Percentiles rank a stretch among this genome's conserved stretches.
Conservation (phyloP, 2,329 filamentous ascomycete genomes). For the Pseudogymnoascus sp. region DNA sequence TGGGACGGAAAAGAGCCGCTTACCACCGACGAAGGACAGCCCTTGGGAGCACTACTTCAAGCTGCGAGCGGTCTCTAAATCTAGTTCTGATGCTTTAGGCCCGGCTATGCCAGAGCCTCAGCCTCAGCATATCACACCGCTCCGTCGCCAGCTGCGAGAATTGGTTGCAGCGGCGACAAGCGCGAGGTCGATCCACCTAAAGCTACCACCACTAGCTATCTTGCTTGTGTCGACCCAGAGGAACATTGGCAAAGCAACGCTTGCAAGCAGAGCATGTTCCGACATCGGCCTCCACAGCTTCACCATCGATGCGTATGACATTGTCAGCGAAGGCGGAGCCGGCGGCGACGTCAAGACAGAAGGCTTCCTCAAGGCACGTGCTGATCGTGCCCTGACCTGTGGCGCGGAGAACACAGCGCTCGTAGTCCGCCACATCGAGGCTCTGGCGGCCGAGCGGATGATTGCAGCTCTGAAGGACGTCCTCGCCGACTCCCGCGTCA, state of each 20-base stretch:
- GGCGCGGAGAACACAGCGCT: slow-evolving; percentile 75
- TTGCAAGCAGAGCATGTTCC: slow-evolving; percentile 67
- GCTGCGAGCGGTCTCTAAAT: slow-evolving; percentile 55
- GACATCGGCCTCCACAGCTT: slow-evolving; percentile 90
- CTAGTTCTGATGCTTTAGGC: slow-evolving; percentile 33
- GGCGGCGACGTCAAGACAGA: slow-evolving; percentile 92
- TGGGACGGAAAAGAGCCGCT: slow-evolving; percentile 72
- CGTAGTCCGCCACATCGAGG: slow-evolving; percentile 83
- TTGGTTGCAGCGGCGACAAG: slow-evolving; percentile 84
- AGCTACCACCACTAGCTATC: slow-evolving; percentile 80
- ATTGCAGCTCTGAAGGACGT: slow-evolving; percentile 77
- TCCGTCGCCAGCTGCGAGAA: slow-evolving; percentile 68
- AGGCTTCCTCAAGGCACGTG: slow-evolving; percentile 76
- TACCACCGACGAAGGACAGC: slow-evolving; percentile 67
- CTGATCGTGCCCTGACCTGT: slow-evolving; percentile 82
- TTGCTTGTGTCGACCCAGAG: slow-evolving; percentile 86
- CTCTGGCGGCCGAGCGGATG: slow-evolving; percentile 85
- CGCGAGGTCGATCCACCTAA: slow-evolving; percentile 73
- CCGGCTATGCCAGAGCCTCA: slow-evolving; percentile 33
- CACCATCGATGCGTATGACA: slow-evolving; percentile 82
- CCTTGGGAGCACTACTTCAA: slow-evolving; percentile 89
- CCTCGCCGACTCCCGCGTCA: slow-evolving; percentile 65
- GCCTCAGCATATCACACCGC: slow-evolving; percentile 44
- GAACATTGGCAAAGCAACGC: slow-evolving; percentile 82
- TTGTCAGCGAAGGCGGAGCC: slow-evolving; percentile 81